Evolutionary conservation across 2,329 filamentous ascomycete genomes (phyloP).

Genomic region (Epichloe coenophiala): DNA sequence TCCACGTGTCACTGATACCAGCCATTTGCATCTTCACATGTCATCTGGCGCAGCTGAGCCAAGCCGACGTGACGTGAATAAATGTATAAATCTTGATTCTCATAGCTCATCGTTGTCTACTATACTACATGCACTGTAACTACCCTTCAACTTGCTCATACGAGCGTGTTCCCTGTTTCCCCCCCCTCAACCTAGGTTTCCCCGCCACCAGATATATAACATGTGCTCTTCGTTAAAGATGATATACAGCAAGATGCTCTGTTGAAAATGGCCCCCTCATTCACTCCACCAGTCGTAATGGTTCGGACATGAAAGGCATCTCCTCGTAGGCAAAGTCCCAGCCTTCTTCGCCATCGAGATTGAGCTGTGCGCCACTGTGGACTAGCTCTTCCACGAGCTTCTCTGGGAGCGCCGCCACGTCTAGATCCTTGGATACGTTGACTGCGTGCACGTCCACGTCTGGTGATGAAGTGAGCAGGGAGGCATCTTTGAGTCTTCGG

Average conservation of each 20-base stretch:
- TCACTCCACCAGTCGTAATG: background rate
- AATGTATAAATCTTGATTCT: background rate
- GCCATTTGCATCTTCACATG: too few species aligned
- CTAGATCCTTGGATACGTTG: constrained; percentile 18
- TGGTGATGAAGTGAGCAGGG: background rate
- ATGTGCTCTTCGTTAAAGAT: too few species aligned
- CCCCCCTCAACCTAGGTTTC: too few species aligned
- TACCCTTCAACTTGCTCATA: too few species aligned
- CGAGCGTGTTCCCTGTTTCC: too few species aligned
- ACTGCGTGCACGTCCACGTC: constrained; percentile 5
- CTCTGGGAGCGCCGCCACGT: constrained; percentile 10
- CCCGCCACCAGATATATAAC: too few species aligned
- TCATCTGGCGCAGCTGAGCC: too few species aligned
- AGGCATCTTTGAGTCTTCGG: constrained; percentile 12
- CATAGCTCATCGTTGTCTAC: background rate
- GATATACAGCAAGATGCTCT: too few species aligned
- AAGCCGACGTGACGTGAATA: too few species aligned
- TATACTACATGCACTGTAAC: background rate
- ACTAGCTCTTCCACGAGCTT: constrained; percentile 11
- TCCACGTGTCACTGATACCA: too few species aligned
- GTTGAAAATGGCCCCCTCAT: too few species aligned
- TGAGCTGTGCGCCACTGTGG: constrained; percentile 15
- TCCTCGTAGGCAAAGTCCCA: constrained; percentile 23
- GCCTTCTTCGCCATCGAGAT: constrained; percentile 16
- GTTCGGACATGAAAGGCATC: background rate